Percentiles rank a stretch among this genome's conserved stretches.
phyloP scores from a whole-genome alignment of 768 basidiomycete species.

The Tremella yokohamensis region DNA sequence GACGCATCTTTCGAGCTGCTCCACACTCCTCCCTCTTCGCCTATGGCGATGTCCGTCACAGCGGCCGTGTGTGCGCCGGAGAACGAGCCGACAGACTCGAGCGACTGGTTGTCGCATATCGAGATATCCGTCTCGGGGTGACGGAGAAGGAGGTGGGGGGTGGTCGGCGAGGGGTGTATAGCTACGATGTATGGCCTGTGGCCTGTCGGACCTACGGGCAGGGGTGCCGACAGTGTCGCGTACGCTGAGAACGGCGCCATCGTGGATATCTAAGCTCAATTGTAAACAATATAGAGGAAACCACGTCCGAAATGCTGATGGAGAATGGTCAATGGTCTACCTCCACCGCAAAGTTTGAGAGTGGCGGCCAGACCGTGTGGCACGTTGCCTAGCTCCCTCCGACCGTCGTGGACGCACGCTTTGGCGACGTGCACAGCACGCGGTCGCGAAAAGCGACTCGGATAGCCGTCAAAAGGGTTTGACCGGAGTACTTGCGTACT shows the following conservation, averaged over 20 bases:
- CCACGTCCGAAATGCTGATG: no score
- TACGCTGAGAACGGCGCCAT: slow-evolving; percentile 12
- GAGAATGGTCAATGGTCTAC: no score
- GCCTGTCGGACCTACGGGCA: slow-evolving; percentile 11
- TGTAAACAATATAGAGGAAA: no score
- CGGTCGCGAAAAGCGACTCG: no score
- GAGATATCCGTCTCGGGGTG: slow-evolving; percentile 44
- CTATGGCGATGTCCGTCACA: slow-evolving; percentile 30
- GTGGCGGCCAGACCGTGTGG: no score
- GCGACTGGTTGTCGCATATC: slow-evolving; percentile 44
- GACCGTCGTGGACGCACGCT: no score
- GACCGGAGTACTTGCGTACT: no score
- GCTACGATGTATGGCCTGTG: slow-evolving; percentile 42
- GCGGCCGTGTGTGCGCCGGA: slow-evolving; percentile 39
- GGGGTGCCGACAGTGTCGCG: slow-evolving; percentile 28
- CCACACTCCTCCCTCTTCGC: slow-evolving; percentile 34
- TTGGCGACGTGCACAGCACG: no score
- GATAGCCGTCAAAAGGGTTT: no score
- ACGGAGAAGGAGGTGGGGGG: slow-evolving; percentile 44
- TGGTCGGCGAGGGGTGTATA: slow-evolving; percentile 36
- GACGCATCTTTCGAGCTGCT: slow-evolving; percentile 40
- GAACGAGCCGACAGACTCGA: slow-evolving; percentile 39
- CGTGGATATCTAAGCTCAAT: no score
- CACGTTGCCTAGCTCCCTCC: no score
- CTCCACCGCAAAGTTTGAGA: no score